Percentiles rank a stretch among this genome's conserved stretches.
Evolutionary conservation across 441 rosid genomes (phyloP).

Genomic region (Capsella rubella): DNA sequence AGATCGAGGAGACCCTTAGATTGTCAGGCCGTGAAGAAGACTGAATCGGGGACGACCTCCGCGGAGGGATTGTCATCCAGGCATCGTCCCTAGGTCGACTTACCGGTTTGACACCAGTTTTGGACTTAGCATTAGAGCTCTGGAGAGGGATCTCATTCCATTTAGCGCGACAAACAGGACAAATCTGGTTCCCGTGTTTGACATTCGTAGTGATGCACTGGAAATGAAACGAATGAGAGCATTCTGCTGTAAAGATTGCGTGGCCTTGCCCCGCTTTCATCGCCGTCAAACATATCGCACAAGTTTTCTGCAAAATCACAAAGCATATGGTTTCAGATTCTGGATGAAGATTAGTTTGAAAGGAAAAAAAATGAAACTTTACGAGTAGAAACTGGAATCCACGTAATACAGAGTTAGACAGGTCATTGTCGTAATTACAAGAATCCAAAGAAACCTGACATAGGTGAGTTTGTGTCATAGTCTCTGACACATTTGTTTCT

Average conservation of each 20-base stretch:
- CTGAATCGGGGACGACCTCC: conserved; percentile 55
- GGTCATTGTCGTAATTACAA: conserved; percentile 32
- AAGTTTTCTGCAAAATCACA: conserved; percentile 56
- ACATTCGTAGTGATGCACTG: conserved; percentile 75
- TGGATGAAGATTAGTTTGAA: conserved; percentile 17
- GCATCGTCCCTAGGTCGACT: conserved; percentile 65
- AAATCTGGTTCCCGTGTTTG: conserved; percentile 74
- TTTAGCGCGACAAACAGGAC: conserved; percentile 77
- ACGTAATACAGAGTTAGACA: conserved; percentile 38
- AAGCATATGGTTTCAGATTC: conserved; percentile 23
- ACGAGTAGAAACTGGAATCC: conserved; percentile 18
- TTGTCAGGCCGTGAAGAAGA: conserved; percentile 52
- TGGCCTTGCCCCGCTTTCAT: conserved; percentile 73
- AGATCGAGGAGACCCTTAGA: conserved; percentile 47
- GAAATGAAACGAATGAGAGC: conserved; percentile 82
- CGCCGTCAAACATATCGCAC: conserved; percentile 69
- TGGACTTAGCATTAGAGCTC: conserved; percentile 49
- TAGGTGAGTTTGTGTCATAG: conserved; percentile 38
- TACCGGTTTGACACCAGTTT: conserved; percentile 52
- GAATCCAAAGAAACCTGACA: conserved; percentile 39
- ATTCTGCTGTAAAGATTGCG: conserved; percentile 82
- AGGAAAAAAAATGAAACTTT: not conserved
- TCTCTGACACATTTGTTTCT: conserved; percentile 46
- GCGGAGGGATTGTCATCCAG: conserved; percentile 55
- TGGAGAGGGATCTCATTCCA: conserved; percentile 77